A percentile compares a stretch with the other conserved stretches of the same genome.
Evolutionary conservation across 148 eudicot genomes (phyloP).

Genomic region (Gaultheria prostrata): DNA sequence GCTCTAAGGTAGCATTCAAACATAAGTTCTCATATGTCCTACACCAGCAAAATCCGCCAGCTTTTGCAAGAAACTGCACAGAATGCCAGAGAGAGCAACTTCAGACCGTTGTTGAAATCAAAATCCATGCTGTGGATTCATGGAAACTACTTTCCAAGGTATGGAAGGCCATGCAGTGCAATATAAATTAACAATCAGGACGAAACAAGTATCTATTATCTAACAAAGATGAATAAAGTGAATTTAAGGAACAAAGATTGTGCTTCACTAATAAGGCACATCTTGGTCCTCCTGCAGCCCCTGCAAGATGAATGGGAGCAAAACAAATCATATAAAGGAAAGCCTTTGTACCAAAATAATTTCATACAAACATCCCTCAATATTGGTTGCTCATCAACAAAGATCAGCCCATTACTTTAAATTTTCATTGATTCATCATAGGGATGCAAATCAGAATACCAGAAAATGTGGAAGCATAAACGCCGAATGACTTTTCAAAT

Average conservation of each 20-base stretch:
- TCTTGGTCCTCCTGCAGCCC: not conserved
- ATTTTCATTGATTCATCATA: not conserved
- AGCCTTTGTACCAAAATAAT: too few species aligned
- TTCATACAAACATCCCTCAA: not conserved
- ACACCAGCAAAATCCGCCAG: not conserved
- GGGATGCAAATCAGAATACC: not conserved
- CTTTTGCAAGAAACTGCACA: not conserved
- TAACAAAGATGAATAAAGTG: not conserved
- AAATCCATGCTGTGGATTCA: not conserved
- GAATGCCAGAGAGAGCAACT: not conserved
- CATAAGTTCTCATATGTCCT: not conserved
- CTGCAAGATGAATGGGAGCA: not conserved
- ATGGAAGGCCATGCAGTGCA: not conserved
- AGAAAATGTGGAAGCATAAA: not conserved
- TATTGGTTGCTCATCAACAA: not conserved
- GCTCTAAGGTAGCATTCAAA: not conserved
- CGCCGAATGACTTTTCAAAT: not conserved
- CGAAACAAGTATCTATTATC: not conserved
- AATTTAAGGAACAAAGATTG: not conserved
- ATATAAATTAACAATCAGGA: too few species aligned
- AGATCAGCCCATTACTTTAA: slow-evolving; percentile 7
- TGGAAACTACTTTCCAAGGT: not conserved
- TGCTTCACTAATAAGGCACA: not conserved
- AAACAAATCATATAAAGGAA: too few species aligned
- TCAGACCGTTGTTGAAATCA: not conserved